Percentiles rank a stretch among this genome's conserved stretches.
Conservation (phyloP, 2,329 filamentous ascomycete genomes). For the Eurotiales sp. region DNA sequence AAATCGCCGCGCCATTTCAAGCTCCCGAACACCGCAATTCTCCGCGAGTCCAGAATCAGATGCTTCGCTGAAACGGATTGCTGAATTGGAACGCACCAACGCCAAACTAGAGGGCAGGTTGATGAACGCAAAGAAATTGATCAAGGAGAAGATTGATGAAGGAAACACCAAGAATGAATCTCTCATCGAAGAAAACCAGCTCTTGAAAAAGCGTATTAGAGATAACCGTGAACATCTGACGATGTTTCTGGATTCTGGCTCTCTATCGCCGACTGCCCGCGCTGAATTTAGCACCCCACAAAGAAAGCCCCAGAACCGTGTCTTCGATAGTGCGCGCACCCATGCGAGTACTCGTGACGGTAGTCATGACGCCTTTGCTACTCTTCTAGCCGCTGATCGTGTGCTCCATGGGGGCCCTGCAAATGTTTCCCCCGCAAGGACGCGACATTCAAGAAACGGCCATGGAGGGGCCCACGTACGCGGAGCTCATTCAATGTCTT, state of each 20-base stretch:
- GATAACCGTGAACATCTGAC: conserved; percentile 88
- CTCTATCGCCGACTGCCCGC: conserved; percentile 59
- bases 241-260: conserved; percentile 70
- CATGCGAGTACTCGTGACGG: conserved; percentile 44
- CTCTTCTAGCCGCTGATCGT: conserved; percentile 68
- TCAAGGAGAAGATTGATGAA: conserved; percentile 74
- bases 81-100: conserved; percentile 65
- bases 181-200: conserved; percentile 70
- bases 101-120: conserved; percentile 61
- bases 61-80: conserved; percentile 56
- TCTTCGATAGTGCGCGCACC: conserved; percentile 36
- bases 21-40: conserved; percentile 39
- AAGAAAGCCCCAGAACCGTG: conserved; percentile 38
- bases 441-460: conserved; percentile 46
- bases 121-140: conserved; percentile 70
- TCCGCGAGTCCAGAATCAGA: conserved; percentile 53
- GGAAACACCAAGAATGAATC: conserved; percentile 69
- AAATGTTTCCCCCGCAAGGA: conserved; percentile 63
- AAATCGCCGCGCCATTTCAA: conserved; percentile 56
- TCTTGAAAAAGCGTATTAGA: conserved; percentile 76
- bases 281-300: conserved; percentile 46
- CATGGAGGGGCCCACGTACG: conserved; percentile 61
- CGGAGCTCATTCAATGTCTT: conserved; percentile 78
- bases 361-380: conserved; percentile 67
- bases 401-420: conserved; percentile 74